Percentiles rank a stretch among this genome's conserved stretches.
Evolutionary conservation across 805 yeast species (phyloP).

Genomic region (Phaffomyces opuntiae): DNA sequence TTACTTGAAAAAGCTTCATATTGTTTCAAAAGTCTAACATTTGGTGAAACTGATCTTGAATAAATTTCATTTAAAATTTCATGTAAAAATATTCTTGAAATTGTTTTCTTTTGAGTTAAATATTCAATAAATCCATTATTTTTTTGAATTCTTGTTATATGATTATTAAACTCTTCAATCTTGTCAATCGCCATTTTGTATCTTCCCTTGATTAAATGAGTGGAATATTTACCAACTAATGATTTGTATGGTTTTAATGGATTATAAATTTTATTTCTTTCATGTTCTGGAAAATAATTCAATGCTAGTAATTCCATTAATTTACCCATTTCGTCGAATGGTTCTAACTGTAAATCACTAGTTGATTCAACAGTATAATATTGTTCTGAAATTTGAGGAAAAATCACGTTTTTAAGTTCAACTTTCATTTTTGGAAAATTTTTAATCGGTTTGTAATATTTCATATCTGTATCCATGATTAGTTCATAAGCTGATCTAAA

Average conservation of each 20-base stretch:
- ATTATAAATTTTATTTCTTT: conserved; percentile 27
- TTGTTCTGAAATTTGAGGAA: conserved; percentile 42
- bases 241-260: conserved; percentile 29
- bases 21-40: conserved; percentile 50
- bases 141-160: conserved; percentile 30
- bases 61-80: conserved; percentile 70
- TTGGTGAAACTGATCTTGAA: conserved; percentile 72
- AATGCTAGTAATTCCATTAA: conserved; percentile 37
- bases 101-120: conserved; percentile 24
- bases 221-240: conserved; percentile 32
- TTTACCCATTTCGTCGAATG: conserved; percentile 54
- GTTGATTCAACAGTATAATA: conserved; percentile 40
- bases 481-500: conserved; percentile 16
- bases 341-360: conserved; percentile 51
- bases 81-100: conserved; percentile 44
- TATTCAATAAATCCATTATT: conserved; percentile 25
- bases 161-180: conserved; percentile 38
- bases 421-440: conserved; percentile 20
- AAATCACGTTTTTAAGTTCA: conserved; percentile 26
- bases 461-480: conserved; percentile 12
- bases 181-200: conserved; percentile 22
- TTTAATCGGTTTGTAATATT: conserved; percentile 24
- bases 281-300: conserved; percentile 33
- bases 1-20: conserved; percentile 86
- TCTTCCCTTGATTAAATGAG: conserved; percentile 27